Percentiles rank a stretch among this genome's conserved stretches.
Evolutionary conservation across 148 eudicot genomes (phyloP).

Genomic region (Rhododendron williamsianum): DNA sequence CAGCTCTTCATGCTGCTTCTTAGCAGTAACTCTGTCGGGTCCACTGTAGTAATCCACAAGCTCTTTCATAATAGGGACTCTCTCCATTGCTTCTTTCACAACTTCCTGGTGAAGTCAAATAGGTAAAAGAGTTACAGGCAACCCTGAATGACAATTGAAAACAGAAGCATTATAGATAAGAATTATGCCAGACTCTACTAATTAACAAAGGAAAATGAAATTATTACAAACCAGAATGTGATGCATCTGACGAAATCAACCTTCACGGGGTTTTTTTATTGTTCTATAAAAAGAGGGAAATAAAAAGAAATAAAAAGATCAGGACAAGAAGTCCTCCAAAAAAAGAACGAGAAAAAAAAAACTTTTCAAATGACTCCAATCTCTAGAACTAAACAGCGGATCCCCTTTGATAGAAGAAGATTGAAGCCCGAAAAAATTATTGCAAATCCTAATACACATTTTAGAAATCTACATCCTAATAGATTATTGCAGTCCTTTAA

Average conservation of each 20-base stretch:
- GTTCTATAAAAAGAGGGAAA: background rate
- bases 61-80: conserved; percentile 68
- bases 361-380: background rate
- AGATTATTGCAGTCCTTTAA: background rate
- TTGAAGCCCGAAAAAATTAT: background rate
- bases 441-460: background rate
- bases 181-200: background rate
- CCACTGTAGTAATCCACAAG: conserved; percentile 78
- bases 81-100: conserved; percentile 66
- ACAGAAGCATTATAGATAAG: background rate
- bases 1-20: conserved; percentile 67
- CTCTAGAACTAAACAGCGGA: background rate
- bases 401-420: background rate
- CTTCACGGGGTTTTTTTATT: background rate
- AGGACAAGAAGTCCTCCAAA: background rate
- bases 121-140: conserved; percentile 1
- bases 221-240: background rate
- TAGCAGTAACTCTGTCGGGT: conserved; percentile 79
- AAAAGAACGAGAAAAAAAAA: background rate
- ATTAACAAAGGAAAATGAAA: background rate
- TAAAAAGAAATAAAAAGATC: no score
- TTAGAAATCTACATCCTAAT: background rate
- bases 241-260: background rate
- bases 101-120: conserved; percentile 36
- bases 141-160: background rate